Evolutionary conservation across 139 green algal genomes (phyloP), one percentile per base, ranked within the genome.

Genomic region (Chlamydomonas eustigma): DNA sequence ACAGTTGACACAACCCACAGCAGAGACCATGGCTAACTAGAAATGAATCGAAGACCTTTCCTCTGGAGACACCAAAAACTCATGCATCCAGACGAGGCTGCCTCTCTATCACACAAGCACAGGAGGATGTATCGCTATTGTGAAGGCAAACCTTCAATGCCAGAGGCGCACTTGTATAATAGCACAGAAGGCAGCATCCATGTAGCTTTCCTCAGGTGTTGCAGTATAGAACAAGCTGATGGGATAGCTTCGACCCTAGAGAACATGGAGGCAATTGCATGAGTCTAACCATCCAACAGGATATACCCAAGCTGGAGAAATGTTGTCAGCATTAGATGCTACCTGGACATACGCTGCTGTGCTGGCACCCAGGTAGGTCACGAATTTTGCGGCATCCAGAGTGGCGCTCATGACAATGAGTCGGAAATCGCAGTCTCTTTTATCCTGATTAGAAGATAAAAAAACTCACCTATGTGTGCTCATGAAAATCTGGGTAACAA

Each of bases 401-500:
- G 96, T 99, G 68, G 96, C 96, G 39, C 85, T 94, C 95, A 99
- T 99, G 34, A 99, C 79, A 1, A 99, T 73, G 28, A 99, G 77
- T 64, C 90, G 87, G 32, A 97, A 81, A 72, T 81, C 67, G 50
- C 66, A 37, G 37, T 68, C 67, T 24, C 72, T 71, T 1, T 38
- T 39, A n/a, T 70, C 64, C 75, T 85, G 51, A 5, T 51, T 5
- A 72, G 25, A 70, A 70, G 34, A 28, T 37, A 22, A 70, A 34
- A 8, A 70, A 22, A 70, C 58, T 8, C 6, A 34, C n/a, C n/a
- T n/a, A n/a, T n/a, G n/a, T n/a, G n/a, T n/a, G n/a, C n/a, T n/a
- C n/a, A n/a, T n/a, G n/a, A n/a, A n/a, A n/a, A n/a, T n/a, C n/a
- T n/a, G n/a, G n/a, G n/a, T n/a, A n/a, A n/a, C n/a, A n/a, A n/a